Evolutionary conservation across 495 filamentous ascomycete genomes (phyloP), one percentile per base, ranked within the genome.

Genomic region (Aspergillus coremiiformis): DNA sequence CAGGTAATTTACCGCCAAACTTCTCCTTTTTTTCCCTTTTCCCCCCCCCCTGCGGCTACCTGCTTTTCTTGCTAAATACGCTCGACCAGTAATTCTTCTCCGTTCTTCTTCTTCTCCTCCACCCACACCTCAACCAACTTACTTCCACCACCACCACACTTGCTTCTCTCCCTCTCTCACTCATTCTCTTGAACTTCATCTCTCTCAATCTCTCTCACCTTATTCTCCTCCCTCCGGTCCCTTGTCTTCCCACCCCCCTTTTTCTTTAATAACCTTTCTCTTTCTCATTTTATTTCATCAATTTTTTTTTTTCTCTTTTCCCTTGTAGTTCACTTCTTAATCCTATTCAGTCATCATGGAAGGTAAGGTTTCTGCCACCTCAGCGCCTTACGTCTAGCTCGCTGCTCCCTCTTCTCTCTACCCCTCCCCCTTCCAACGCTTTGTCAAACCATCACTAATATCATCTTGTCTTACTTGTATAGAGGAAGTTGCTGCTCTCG

Each of bases 401-500:
- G n/a, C n/a, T 56, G 52, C 50, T 49, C 27, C 50, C 57, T 51
- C 8, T 32, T 33, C 22, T 33, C 17, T 41, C 55, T 53, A 44
- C 37, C 35, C 45, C 39, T 47, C 56, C 35, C 56, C 56, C 26
- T 46, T 46, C 60, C 49, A 54, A 53, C 52, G 54, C 30, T 12
- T 11, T 44, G 49, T 45, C 47, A n/a, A 46, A 46, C 47, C 23
- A 33, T 62, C 47, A 71, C 86, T 91, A 74, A 91, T 27, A 27
- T 53, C 5, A 49, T 32, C 68, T 53, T 62, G 45, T 53, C 52
- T 60, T 70, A 60, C 51, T 53, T 54, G 49, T 79, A 76, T 71
- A 97, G 93, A 98, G 81, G 93, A 98, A 87, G 93, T 98, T 78
- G 93, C 93, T 75, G 93, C 93, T 76, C 92, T 98, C 89, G 93